Base-by-base conservation (phyloP, 2,329 filamentous ascomycete genomes). In the Neurospora crassa region DNA sequence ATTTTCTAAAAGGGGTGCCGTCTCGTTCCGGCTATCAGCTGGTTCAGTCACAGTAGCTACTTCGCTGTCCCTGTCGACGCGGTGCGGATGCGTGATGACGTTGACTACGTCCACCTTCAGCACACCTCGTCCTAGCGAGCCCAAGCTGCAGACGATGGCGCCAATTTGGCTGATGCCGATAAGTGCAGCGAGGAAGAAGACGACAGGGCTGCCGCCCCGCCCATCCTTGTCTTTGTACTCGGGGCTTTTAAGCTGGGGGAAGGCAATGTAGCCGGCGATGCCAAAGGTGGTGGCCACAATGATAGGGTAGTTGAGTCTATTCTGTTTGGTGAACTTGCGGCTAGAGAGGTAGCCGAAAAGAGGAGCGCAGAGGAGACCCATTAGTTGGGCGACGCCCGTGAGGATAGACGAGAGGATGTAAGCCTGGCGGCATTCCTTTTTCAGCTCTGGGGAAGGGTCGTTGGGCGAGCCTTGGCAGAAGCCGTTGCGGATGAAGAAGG, bases 141-240 rank as follows among this genome's bases (percentile, higher is more conserved):
- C 94, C n/a, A 99, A 86, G 74, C 93, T 97, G 82, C 94, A 97
- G 0, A 99, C 96, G 72, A 99, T 98, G 12, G 94, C 92, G 2
- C 95, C 96, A 73, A 99, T 98, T 81, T 99, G 96, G 77, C 93
- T 96, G 78, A 97, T 88, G 16, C 96, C 96, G 47, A 98, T 89
- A 20, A 97, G 82, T 0, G 91, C 88, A 59, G 94, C 93, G 18
- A 95, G 87, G 14, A 94, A 74, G 78, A 96, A 94, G 18, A 97
- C 89, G 12, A 82, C 84, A 0, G 88, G 86, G 42, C 85, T 88
- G 20, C 92, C 92, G 42, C 92, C 89, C 37, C 91, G 84, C 4
- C 89, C 90, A 40, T 89, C 83, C 0, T 87, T 82, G 71, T 90
- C 78, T 71, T 86, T 88, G 70, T 89, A 89, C 77, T 97, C 92